Conservation (phyloP, 2,329 filamentous ascomycete species). For the Aspergillus costaricaensis region DNA sequence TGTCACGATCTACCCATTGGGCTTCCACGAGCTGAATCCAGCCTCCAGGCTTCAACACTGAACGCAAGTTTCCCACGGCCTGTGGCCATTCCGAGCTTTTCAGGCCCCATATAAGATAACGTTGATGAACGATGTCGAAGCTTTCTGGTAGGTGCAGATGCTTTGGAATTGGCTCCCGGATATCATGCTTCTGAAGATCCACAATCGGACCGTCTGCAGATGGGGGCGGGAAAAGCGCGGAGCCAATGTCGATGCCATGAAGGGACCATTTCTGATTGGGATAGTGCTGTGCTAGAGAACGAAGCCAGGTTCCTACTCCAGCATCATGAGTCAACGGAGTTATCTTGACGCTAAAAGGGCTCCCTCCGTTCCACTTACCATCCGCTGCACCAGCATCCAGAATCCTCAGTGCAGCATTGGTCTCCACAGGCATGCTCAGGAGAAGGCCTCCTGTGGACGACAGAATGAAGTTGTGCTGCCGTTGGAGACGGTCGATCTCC, state of each 20-base stretch:
- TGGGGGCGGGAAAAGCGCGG: constrained; percentile 2
- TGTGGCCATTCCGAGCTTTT: constrained; percentile 11
- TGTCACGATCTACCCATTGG: constrained; percentile 13
- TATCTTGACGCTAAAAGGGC: no score
- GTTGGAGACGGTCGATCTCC: constrained; percentile 14
- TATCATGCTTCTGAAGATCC: constrained; percentile 10
- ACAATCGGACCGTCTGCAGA: not conserved
- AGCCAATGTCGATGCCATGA: constrained; percentile 16
- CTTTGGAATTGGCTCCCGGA: constrained; percentile 12
- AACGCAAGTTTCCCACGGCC: constrained; percentile 8
- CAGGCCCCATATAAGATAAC: constrained; percentile 17
- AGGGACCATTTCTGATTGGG: constrained; percentile 4
- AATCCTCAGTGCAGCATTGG: not conserved
- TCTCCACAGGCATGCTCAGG: not conserved
- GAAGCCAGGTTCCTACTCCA: constrained; percentile 13
- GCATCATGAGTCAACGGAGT: not conserved
- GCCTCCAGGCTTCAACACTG: constrained; percentile 11
- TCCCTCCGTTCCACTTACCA: constrained; percentile 6
- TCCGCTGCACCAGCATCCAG: constrained; percentile 17
- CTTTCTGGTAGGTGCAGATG: constrained; percentile 2
- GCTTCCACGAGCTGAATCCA: constrained; percentile 16
- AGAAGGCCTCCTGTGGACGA: constrained; percentile 10
- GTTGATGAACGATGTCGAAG: constrained; percentile 18
- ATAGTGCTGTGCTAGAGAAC: constrained; percentile 6
- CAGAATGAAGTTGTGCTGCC: constrained; percentile 15